Base-by-base conservation (phyloP, 345 rosid genomes). In the Carallia pectinifolia region DNA sequence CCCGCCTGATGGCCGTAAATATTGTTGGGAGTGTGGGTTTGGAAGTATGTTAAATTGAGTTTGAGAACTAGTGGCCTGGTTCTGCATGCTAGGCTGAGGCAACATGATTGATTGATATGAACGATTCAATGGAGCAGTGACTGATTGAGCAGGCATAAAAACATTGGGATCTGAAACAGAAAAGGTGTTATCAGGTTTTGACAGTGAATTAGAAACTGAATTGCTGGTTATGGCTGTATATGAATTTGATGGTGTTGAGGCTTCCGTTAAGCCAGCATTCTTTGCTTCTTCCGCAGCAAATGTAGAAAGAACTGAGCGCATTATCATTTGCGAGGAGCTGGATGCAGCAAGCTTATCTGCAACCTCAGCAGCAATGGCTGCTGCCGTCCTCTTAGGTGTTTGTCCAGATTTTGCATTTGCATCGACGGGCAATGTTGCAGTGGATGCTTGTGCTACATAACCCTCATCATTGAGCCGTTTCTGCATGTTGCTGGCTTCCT, bases 311-410 rank as follows among this genome's bases (percentile, higher is more conserved):
- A 90, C 94, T 33, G 96, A 89, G 36, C 85, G 96, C 99, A 90
- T 92, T 62, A 95, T 95, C 86, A 95, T 71, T 60, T 90, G 96
- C 38, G 99, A 92, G 47, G 97, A 92, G 79, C 86, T 87, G 2
- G 98, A 95, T 39, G 99, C 90, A 36, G 96, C 75, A 59, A 90
- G 93, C 81, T 85, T 88, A 78, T 90, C 98, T 44, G 97, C 96
- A 75, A 95, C 96, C 92, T 92, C 93, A 0, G 98, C 99, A 74
- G 97, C 99, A 74, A 95, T 85, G 64, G 88, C 86, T 58, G 99
- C 97, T 71, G 98, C 87, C 0, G 89, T 88, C 79, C 79, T 86
- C 84, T 74, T 86, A 30, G 88, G 81, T 17, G 89, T 71, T 75
- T 88, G 86, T 71, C 81, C 88, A 53, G 79, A 79, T 71, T 76